Evolutionary conservation across 495 filamentous ascomycete genomes (phyloP), one percentile per base, ranked within the genome.

Genomic region (Lasiosphaeria miniovina): DNA sequence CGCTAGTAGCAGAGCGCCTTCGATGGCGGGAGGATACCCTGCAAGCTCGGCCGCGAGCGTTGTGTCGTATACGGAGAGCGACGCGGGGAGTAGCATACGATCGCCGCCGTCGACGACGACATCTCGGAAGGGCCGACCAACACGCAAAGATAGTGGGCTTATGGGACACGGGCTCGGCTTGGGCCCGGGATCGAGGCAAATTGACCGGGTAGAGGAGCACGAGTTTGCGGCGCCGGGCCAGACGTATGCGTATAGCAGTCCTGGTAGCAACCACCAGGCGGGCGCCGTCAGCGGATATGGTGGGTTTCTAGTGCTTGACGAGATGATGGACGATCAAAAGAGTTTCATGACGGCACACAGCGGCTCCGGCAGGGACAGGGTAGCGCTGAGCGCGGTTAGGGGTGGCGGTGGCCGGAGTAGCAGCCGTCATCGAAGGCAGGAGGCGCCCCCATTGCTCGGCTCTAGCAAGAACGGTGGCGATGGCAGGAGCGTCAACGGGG

Each of bases 311-410:
- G 66, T 65, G 12, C 52, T 64, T 15, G 68, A 68, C 41, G 61
- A 66, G 45, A 52, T 52, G 46, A 54, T 64, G 51, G 68, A 65
- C 49, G 61, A 66, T 36, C 56, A 53, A 48, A 50, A 61, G 36
- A 62, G 65, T 54, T 65, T 63, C 55, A 69, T 61, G 36, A 69
- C 73, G 17, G 68, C 67, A 3, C 60, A 63, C 33, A 65, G 64
- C 49, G 58, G 9, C 15, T 57, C 50, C 24, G 60, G 62, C 17
- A 48, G 60, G 48, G 53, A 68, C 62, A 54, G 61, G 58, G 54
- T 57, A 43, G 65, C 53, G 11, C 48, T 60, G 40, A 64, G 62
- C 55, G 55, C 58, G 40, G 52, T 58, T 34, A 58, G 15, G 34
- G 66, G 54, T 36, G 55, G 57, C 11, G 35, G 12, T n/a, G 38